Evolutionary conservation across 768 basidiomycete genomes (phyloP).

Genomic region (Candolleomyces aberdarensis): DNA sequence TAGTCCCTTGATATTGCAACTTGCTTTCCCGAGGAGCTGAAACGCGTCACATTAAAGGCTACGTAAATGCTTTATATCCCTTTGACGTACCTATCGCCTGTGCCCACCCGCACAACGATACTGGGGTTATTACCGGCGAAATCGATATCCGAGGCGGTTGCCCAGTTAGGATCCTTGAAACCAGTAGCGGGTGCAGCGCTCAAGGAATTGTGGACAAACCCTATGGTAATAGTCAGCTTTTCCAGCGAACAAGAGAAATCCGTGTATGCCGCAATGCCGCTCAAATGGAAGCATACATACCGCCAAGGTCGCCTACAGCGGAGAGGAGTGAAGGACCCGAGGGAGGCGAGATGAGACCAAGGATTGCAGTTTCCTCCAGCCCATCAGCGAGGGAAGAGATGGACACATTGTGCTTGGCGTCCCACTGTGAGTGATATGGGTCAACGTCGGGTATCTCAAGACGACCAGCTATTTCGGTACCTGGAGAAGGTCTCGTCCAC

Average conservation of each 20-base stretch:
- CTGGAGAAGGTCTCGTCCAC: slow-evolving; percentile 51
- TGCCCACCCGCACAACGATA: slow-evolving; percentile 52
- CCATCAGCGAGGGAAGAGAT: slow-evolving; percentile 61
- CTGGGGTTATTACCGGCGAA: slow-evolving; percentile 51
- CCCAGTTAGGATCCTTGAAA: slow-evolving; percentile 46
- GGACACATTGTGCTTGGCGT: slow-evolving; percentile 54
- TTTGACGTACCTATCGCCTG: slow-evolving; percentile 40
- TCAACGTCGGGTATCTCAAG: neutral
- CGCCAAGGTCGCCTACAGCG: slow-evolving; percentile 51
- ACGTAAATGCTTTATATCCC: neutral
- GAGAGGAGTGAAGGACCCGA: slow-evolving; percentile 56
- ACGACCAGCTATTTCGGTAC: slow-evolving; percentile 15
- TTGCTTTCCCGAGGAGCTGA: slow-evolving; percentile 45
- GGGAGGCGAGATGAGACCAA: slow-evolving; percentile 58
- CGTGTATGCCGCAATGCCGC: too few species aligned
- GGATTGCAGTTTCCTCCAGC: slow-evolving; percentile 60
- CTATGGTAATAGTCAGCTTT: slow-evolving; percentile 21
- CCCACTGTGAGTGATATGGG: slow-evolving; percentile 42
- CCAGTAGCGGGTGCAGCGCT: slow-evolving; percentile 35
- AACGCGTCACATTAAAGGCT: neutral
- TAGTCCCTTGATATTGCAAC: slow-evolving; percentile 55
- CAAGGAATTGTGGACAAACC: slow-evolving; percentile 46
- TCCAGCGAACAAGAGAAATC: too few species aligned
- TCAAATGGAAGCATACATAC: slow-evolving; percentile 21
- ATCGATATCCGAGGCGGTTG: slow-evolving; percentile 47